Evolutionary conservation across 768 basidiomycete genomes (phyloP).

Genomic region (Neoboletus subvelutipes): DNA sequence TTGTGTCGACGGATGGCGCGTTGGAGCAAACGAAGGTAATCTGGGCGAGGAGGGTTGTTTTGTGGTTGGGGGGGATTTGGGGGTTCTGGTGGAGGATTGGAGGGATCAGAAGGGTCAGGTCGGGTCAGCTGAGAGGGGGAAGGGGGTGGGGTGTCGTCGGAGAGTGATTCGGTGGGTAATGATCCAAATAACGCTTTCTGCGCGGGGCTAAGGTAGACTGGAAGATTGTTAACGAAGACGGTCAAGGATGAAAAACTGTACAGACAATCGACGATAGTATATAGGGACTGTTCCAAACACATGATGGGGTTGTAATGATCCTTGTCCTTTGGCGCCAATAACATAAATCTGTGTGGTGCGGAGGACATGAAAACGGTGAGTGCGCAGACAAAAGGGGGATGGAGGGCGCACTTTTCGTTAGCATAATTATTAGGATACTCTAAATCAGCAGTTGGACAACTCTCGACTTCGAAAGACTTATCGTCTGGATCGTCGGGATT

Average conservation of each 20-base stretch:
- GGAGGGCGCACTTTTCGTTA: constrained; percentile 55
- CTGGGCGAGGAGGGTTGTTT: constrained; percentile 15
- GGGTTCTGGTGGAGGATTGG: constrained; percentile 29
- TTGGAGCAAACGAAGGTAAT: constrained; percentile 60
- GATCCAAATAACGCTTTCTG: constrained; percentile 69
- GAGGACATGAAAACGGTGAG: not conserved
- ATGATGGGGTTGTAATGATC: constrained; percentile 87
- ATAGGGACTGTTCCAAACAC: constrained; percentile 69
- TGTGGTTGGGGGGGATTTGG: constrained; percentile 22
- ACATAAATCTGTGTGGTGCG: constrained; percentile 58
- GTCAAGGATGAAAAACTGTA: constrained; percentile 21
- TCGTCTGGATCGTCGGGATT: constrained; percentile 66
- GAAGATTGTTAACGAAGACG: constrained; percentile 9
- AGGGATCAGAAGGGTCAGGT: constrained; percentile 32
- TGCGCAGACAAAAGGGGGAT: not conserved
- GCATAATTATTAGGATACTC: constrained; percentile 77
- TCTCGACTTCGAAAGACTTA: constrained; percentile 58
- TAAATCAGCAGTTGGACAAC: constrained; percentile 66
- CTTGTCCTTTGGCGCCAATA: constrained; percentile 78
- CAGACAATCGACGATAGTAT: constrained; percentile 72
- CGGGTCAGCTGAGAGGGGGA: constrained; percentile 36
- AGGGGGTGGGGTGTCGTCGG: constrained; percentile 31
- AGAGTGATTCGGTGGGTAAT: constrained; percentile 45
- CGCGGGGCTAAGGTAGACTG: constrained; percentile 66
- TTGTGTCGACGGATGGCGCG: constrained; percentile 68